phyloP scores from a whole-genome alignment of 306 rosid genomes.

The Rosa rugosa region DNA sequence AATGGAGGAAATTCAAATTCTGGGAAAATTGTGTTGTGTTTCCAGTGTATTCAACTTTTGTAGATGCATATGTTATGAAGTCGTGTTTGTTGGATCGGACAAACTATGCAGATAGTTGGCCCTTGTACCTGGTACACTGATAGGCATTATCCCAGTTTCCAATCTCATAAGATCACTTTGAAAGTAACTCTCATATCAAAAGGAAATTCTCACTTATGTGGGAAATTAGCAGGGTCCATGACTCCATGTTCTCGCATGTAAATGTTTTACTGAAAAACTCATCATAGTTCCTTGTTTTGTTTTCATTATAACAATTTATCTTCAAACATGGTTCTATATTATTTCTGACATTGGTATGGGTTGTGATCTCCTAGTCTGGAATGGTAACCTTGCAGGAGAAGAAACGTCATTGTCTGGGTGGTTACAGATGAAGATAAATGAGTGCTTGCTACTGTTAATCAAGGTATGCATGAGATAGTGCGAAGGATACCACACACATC shows the following conservation, averaged over 20 bases:
- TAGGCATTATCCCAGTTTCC: not conserved
- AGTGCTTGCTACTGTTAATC: not conserved
- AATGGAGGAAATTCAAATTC: slow-evolving; percentile 10
- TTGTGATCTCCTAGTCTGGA: slow-evolving; percentile 5
- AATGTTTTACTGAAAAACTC: not conserved
- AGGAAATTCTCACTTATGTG: not conserved
- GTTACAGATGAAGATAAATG: slow-evolving; percentile 7
- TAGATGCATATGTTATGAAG: slow-evolving; percentile 16
- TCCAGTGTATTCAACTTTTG: not conserved
- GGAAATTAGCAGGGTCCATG: slow-evolving; percentile 8
- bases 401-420: not conserved
- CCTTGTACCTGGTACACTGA: slow-evolving; percentile 2
- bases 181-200: not conserved
- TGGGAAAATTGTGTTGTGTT: not conserved
- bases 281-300: not conserved
- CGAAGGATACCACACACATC: not conserved
- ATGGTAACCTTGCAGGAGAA: slow-evolving; percentile 9
- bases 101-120: slow-evolving; percentile 6
- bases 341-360: not conserved
- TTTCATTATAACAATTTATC: not conserved
- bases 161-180: slow-evolving; percentile 10
- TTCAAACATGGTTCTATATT: not conserved
- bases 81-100: not conserved
- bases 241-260: not conserved
- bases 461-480: not conserved